Base-by-base conservation (phyloP, 2,329 filamentous ascomycete genomes). In the Coniochaeta prunicola region DNA sequence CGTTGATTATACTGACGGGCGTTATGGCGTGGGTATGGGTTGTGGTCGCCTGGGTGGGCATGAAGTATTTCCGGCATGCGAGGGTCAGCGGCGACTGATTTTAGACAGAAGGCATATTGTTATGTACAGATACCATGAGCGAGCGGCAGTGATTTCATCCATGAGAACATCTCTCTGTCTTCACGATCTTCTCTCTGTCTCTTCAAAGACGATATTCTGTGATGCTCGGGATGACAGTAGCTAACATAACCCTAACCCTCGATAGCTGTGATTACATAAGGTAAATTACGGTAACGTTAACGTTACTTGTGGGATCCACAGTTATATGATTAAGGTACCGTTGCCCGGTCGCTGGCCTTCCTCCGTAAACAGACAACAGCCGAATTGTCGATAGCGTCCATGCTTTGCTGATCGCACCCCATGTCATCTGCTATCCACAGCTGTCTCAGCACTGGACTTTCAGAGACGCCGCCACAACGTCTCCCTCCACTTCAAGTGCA, bases 11-110 rank as follows among this genome's bases (percentile, higher is more conserved):
- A 60, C 77, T 97, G 65, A 97, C 93, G 3, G 88, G 87, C 54
- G 90, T 99, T 30, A 97, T 99, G 90, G 92, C 92, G 19, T 99
- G 94, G 94, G 91, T 97, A 6, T 99, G 94, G 94, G 94, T 97
- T 19, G 86, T 96, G 13, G 87, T 96, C 59, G 94, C 96, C 12
- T 99, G 94, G 94, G 88, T 97, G 55, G 94, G 94, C 26, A 97
- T 99, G 93, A 99, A 99, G 73, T 97, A 97, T 73, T 99, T 99
- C 70, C 86, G 92, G 66, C 94, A 99, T 78, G 93, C 94, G 34
- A 96, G 96, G 77, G 96, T 97, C 60, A 84, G 77, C 59, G 81
- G 81, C 33, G 83, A 86, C 69, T 90, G 65, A 75, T 26, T 38
- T 45, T 24, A 45, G 40, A 17, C 15, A 5, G 7, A 9, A 50